Base-by-base conservation (phyloP, 1,139 yeast species). In the Geotrichum macrosporum region DNA sequence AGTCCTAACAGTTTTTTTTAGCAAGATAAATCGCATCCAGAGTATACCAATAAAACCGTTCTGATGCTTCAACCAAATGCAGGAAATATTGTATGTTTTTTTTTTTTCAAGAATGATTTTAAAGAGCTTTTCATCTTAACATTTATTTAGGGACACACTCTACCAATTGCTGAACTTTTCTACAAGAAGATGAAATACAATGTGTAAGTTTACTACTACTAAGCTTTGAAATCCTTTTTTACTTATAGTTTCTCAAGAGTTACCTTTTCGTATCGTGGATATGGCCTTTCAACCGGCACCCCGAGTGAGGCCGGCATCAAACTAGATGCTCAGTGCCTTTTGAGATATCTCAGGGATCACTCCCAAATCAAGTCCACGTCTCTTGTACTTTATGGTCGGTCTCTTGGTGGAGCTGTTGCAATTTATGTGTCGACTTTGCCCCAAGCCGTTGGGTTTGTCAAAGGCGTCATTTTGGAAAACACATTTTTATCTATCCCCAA, bases 331-430 rank as follows among this genome's bases (percentile, higher is more conserved):
- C 81, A 81, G 52, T 71, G 88, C 3, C 82, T 84, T 1, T 71
- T 87, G 71, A 68, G 76, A 13, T 83, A 74, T 58, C 64, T 92
- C 8, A 58, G 70, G 1, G 57, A 68, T 1, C 81, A 82, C 56
- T 74, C 73, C 33, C 74, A 72, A 45, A 74, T 80, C 50, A 69
- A 71, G 44, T 65, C 72, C 45, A 74, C 84, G 1, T 70, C 80
- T 5, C 57, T 89, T 4, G 68, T 87, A 1, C 71, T 88, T 15
- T 89, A 88, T 62, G 98, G 98, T 1, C 74, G 96, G 48, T 85
- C 95, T 4, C 71, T 92, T 20, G 98, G 98, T 21, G 97, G 98
- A 1, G 98, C 98, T 0, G 95, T 87, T 21, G 88, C 95, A 5
- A 76, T 88, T 18, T 84, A 88, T 64, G 76, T 87, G 45, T 89